Conservation (phyloP, 2,329 filamentous ascomycete species). For the Cytospora piceicola region DNA sequence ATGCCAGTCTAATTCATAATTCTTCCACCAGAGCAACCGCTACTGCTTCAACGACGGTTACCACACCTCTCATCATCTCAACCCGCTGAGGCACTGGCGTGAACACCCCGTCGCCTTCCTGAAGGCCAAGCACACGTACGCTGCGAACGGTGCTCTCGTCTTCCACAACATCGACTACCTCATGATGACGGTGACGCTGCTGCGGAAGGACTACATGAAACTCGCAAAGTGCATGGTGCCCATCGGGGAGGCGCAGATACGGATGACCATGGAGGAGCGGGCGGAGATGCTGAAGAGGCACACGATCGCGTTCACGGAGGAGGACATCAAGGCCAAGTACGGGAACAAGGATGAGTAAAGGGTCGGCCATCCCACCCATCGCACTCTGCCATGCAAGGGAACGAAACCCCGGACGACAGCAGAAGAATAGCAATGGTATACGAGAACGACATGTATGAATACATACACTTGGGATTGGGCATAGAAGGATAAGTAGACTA, state of each 20-base stretch:
- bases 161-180: constrained; percentile 84
- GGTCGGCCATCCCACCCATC: neutral
- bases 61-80: constrained; percentile 80
- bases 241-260: constrained; percentile 68
- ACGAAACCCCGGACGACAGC: neutral
- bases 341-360: constrained; percentile 27
- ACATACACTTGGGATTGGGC: neutral
- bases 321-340: constrained; percentile 66
- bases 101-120: constrained; percentile 78
- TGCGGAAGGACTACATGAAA: constrained; percentile 72
- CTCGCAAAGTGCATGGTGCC: constrained; percentile 74
- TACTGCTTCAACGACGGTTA: constrained; percentile 85
- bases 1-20: neutral
- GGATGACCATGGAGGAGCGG: constrained; percentile 66
- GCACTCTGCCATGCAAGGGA: neutral
- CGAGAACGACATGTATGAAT: neutral
- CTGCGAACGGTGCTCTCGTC: constrained; percentile 69
- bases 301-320: constrained; percentile 68
- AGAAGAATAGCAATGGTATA: neutral
- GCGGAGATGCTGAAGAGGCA: constrained; percentile 65
- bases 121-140: constrained; percentile 68
- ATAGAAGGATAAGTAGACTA: neutral
- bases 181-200: constrained; percentile 70
- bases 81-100: constrained; percentile 79
- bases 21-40: constrained; percentile 67